Evolutionary conservation across 129 eudicot genomes (phyloP).

Genomic region (Smallanthus sonchifolius): DNA sequence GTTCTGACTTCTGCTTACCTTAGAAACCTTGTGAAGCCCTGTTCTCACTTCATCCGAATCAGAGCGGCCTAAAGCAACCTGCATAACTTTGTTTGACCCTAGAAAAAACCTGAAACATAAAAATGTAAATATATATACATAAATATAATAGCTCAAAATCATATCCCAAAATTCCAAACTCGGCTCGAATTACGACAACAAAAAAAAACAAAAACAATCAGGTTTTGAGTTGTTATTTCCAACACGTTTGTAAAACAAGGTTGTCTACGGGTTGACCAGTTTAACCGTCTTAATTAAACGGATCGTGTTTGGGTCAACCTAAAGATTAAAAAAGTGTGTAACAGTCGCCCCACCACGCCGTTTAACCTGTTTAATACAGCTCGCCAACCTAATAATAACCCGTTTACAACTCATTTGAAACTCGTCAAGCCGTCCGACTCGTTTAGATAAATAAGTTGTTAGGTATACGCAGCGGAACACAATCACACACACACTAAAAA

Average conservation of each 20-base stretch:
- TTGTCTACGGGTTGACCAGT: not conserved
- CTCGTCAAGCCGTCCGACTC: not conserved
- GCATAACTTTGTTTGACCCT: slow-evolving; percentile 98
- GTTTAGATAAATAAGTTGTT: not conserved
- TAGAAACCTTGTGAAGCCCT: slow-evolving; percentile 76
- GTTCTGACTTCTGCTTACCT: slow-evolving; percentile 32
- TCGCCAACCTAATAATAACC: not conserved
- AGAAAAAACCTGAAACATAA: slow-evolving; percentile 62
- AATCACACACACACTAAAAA: no score
- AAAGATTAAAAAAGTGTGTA: no score
- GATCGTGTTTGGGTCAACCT: not conserved
- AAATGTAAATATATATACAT: not conserved
- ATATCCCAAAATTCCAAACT: not conserved
- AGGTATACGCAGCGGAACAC: no score
- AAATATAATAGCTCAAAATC: not conserved
- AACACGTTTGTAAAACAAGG: not conserved
- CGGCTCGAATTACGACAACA: not conserved
- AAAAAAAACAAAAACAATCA: not conserved
- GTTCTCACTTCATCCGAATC: slow-evolving; percentile 64
- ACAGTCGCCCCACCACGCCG: no score
- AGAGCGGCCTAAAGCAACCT: slow-evolving; percentile 85
- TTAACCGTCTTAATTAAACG: not conserved
- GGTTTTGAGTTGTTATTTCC: not conserved
- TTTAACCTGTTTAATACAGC: not conserved
- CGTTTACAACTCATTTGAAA: not conserved